Percentiles rank a stretch among this genome's conserved stretches.
Evolutionary conservation across 176 grass and related monocot genomes (phyloP).

Genomic region (Cenchrus purpureus): DNA sequence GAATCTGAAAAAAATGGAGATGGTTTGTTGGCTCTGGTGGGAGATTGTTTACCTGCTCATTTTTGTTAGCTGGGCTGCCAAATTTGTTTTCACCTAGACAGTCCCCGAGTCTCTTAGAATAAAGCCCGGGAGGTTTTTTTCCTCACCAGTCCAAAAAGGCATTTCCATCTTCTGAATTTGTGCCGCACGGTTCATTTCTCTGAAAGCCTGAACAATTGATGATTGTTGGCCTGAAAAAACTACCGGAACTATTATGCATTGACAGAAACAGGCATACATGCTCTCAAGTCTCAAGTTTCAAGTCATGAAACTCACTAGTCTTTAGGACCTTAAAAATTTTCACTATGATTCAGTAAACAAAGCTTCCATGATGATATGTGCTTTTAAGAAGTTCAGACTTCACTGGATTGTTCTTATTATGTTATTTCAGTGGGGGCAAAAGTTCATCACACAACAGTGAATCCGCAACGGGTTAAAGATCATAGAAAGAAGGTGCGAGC

Average conservation of each 20-base stretch:
- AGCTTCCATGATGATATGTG: background rate
- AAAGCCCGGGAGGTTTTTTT: background rate
- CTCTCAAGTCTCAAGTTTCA: background rate
- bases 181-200: background rate
- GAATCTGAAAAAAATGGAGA: background rate
- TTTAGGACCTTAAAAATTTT: background rate
- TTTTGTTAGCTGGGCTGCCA: background rate
- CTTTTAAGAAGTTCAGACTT: background rate
- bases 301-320: background rate
- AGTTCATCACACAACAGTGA: slow-evolving; percentile 42
- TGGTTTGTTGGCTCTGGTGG: background rate
- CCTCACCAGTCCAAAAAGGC: background rate
- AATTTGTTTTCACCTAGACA: background rate
- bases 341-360: background rate
- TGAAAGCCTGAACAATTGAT: background rate
- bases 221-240: background rate
- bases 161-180: background rate
- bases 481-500: slow-evolving; percentile 43
- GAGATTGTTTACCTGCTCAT: background rate
- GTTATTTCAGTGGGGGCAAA: slow-evolving; percentile 49
- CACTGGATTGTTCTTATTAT: background rate
- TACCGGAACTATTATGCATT: background rate
- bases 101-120: too few species aligned
- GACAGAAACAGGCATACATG: background rate
- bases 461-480: slow-evolving; percentile 39